Conservation (phyloP, 83 land plant species). For the Thuja plicata region DNA sequence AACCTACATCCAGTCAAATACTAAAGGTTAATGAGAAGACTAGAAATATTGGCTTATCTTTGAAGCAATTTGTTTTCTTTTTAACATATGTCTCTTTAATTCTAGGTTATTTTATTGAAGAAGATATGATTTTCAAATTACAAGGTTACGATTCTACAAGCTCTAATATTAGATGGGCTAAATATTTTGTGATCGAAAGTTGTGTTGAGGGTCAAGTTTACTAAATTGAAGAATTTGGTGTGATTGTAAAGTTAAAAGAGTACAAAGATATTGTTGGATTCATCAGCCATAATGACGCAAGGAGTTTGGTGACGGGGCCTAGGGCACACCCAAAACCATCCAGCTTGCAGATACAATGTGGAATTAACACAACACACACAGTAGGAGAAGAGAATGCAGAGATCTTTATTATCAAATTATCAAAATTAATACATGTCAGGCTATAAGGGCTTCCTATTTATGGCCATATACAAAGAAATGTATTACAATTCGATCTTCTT, state of each 20-base stretch:
- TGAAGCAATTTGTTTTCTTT: slow-evolving; percentile 86
- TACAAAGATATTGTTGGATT: slow-evolving; percentile 76
- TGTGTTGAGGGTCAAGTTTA: slow-evolving; percentile 65
- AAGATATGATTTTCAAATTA: slow-evolving; percentile 78
- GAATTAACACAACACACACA: too few species aligned
- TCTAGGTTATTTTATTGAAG: slow-evolving; percentile 77
- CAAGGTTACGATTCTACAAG: slow-evolving; percentile 24
- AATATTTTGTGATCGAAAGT: slow-evolving; percentile 60
- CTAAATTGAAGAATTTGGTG: slow-evolving; percentile 86
- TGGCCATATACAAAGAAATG: too few species aligned
- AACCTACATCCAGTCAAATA: slow-evolving; percentile 85
- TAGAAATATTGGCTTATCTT: slow-evolving; percentile 62
- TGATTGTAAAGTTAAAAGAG: slow-evolving; percentile 60
- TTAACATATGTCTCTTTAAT: slow-evolving; percentile 84
- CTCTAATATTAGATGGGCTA: slow-evolving; percentile 49
- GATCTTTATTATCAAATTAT: too few species aligned
- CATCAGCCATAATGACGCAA: slow-evolving; percentile 61
- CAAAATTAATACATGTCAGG: too few species aligned
- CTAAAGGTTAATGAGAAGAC: slow-evolving; percentile 66
- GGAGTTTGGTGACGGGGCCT: too few species aligned
- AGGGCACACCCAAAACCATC: too few species aligned
- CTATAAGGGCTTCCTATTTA: too few species aligned
- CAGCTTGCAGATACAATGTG: too few species aligned
- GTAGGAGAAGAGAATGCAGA: too few species aligned
- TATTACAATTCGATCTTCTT: too few species aligned